A percentile compares a stretch with the other conserved stretches of the same genome.
These are phyloP conservation scores for Achaetomiella virescens DNA, from an alignment of 495 filamentous ascomycete species.

Conservation along the genomic window DNA sequence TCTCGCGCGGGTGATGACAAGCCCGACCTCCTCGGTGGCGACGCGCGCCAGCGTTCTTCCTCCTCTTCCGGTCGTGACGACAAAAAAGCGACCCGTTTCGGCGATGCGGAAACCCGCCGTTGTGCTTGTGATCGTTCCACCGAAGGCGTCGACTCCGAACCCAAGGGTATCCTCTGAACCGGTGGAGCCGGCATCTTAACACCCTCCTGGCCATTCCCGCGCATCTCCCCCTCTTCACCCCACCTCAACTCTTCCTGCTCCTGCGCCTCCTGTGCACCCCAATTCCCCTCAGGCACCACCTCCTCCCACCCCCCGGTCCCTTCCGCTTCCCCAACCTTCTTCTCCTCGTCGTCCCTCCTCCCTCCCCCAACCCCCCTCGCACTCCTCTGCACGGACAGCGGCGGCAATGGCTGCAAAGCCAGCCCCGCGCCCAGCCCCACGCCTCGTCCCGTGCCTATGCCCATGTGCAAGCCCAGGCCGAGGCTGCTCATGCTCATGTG, in stretches of 20 bases:
- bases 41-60: too few species aligned
- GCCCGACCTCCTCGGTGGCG: too few species aligned
- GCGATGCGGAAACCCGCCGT: too few species aligned
- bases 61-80: too few species aligned
- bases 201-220: too few species aligned
- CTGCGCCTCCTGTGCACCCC: neutral
- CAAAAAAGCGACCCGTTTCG: too few species aligned
- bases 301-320: neutral
- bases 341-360: neutral
- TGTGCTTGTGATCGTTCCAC: neutral
- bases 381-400: neutral
- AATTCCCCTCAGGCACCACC: neutral
- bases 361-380: neutral
- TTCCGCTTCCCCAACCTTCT: neutral
- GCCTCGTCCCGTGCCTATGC: neutral
- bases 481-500: neutral
- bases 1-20: too few species aligned
- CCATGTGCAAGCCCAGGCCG: conserved; percentile 4
- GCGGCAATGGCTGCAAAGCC: neutral
- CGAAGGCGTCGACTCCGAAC: too few species aligned
- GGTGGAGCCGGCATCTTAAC: too few species aligned
- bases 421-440: conserved; percentile 5
- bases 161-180: too few species aligned
- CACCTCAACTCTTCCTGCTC: neutral
- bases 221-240: neutral